A percentile compares a stretch with the other conserved stretches of the same genome.
phyloP scores from a whole-genome alignment of 441 rosid species.

The Gossypium davidsonii region DNA sequence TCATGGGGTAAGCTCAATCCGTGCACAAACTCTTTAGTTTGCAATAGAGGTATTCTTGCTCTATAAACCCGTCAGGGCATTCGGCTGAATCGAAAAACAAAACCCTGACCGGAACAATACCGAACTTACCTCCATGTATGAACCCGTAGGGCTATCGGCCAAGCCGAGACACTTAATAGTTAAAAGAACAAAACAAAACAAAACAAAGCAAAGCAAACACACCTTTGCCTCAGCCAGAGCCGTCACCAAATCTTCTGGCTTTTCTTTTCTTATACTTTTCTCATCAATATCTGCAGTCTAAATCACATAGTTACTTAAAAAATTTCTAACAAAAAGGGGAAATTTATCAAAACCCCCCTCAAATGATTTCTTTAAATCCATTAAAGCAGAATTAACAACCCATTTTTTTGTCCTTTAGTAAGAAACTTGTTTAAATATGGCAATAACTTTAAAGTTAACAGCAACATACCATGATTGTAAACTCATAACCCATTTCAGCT shows the following conservation, averaged over 20 bases:
- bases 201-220: background rate
- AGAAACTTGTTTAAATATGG: background rate
- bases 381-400: background rate
- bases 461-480: slow-evolving; percentile 39
- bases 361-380: background rate
- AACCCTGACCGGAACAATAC: no score
- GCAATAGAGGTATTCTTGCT: no score
- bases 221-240: slow-evolving; percentile 71
- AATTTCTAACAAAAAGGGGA: background rate
- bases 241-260: slow-evolving; percentile 58
- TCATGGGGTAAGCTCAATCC: no score
- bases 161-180: background rate
- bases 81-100: no score
- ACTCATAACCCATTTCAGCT: slow-evolving; percentile 61
- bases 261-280: slow-evolving; percentile 49
- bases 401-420: slow-evolving; percentile 9
- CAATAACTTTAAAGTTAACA: background rate
- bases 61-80: no score
- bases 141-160: no score
- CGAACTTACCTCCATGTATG: no score
- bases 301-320: slow-evolving; percentile 14
- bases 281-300: slow-evolving; percentile 76
- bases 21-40: no score
- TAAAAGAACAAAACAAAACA: background rate
- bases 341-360: background rate